Percentiles rank a stretch among this genome's conserved stretches.
Conservation (phyloP, 2,329 filamentous ascomycete species). For the Tolypocladium guangdongense region DNA sequence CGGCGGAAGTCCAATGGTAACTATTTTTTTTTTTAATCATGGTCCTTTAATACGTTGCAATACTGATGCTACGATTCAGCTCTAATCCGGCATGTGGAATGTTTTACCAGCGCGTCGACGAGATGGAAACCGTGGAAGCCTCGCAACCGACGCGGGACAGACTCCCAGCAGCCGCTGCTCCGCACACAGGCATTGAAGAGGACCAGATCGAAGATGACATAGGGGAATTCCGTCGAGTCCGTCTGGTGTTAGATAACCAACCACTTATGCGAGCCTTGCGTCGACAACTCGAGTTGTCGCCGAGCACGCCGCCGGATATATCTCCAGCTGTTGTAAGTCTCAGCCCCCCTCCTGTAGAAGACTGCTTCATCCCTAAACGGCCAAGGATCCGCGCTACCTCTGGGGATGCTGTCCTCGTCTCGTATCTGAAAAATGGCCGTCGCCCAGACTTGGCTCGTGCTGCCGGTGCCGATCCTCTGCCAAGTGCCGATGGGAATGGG, state of each 20-base stretch:
- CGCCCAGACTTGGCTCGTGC: slow-evolving; percentile 51
- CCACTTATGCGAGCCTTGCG: slow-evolving; percentile 22
- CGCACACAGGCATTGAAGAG: too few species aligned
- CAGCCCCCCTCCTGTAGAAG: slow-evolving; percentile 15
- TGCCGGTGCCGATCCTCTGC: slow-evolving; percentile 43
- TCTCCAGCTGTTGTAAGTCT: slow-evolving; percentile 23
- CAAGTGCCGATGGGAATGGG: slow-evolving; percentile 27
- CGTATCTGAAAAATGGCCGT: slow-evolving; percentile 50
- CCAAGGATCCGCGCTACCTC: slow-evolving; percentile 44
- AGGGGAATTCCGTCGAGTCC: too few species aligned
- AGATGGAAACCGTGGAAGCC: too few species aligned
- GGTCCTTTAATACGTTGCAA: too few species aligned
- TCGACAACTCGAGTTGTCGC: slow-evolving; percentile 19
- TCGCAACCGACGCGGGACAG: too few species aligned
- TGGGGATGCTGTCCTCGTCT: slow-evolving; percentile 58
- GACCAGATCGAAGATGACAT: too few species aligned
- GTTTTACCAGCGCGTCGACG: too few species aligned
- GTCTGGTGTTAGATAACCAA: slow-evolving; percentile 21
- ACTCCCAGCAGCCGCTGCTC: too few species aligned
- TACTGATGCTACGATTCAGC: too few species aligned
- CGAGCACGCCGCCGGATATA: slow-evolving; percentile 24
- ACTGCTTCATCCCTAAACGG: slow-evolving; percentile 39
- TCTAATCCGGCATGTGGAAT: too few species aligned
- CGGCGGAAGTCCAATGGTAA: too few species aligned
- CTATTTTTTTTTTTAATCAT: too few species aligned